Evolutionary conservation across 257 asterid genomes (phyloP).

Genomic region (Solanum sparsipilum): DNA sequence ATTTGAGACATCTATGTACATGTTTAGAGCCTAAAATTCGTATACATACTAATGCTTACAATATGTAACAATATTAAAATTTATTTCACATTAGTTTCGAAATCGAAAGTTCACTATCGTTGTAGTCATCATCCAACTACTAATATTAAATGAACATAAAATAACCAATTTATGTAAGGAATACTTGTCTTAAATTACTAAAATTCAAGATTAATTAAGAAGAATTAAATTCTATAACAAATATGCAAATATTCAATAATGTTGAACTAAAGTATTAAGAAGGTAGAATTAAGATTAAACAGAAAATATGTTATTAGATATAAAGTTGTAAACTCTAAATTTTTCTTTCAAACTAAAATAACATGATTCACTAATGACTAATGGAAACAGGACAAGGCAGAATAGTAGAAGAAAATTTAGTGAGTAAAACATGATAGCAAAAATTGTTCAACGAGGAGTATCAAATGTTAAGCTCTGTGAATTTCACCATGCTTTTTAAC

Average conservation of each 20-base stretch:
- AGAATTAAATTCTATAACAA: background rate
- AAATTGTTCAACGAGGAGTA: background rate
- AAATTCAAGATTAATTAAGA: background rate
- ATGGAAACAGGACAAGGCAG: background rate
- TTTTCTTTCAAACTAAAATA: background rate
- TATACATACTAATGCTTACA: background rate
- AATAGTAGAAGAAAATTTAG: background rate
- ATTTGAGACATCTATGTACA: background rate
- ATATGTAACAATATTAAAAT: too few relatives aligned
- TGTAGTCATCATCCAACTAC: background rate
- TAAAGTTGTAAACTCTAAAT: background rate
- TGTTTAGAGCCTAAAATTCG: background rate
- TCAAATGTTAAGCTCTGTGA: constrained; percentile 1
- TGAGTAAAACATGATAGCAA: background rate
- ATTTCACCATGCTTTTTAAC: constrained; percentile 10
- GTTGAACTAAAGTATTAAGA: background rate
- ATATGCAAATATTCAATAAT: background rate
- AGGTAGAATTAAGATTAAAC: background rate
- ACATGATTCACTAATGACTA: background rate
- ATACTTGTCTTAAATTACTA: background rate
- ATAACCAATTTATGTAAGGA: background rate
- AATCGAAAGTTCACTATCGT: background rate
- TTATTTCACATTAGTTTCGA: background rate
- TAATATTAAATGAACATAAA: background rate
- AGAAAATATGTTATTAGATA: background rate